Evolutionary conservation across 345 rosid genomes (phyloP).

Genomic region (Eucalyptus sp.): DNA sequence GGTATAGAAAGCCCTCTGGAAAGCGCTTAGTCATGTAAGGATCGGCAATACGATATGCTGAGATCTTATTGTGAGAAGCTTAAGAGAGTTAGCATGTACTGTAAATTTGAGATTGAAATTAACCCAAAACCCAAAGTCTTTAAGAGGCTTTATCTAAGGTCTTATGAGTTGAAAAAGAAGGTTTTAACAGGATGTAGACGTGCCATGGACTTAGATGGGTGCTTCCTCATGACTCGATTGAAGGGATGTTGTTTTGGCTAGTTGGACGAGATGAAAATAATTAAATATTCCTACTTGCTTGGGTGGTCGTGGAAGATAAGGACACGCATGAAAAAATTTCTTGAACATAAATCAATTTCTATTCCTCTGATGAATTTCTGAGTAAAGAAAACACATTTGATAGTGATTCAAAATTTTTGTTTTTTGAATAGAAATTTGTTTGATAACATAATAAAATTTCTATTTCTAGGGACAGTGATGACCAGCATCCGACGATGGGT

Average conservation of each 20-base stretch:
- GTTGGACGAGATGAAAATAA: background rate
- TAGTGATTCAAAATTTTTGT: fast-evolving
- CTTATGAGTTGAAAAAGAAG: background rate
- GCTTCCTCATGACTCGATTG: background rate
- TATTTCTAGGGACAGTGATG: fast-evolving
- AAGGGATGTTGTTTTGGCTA: background rate
- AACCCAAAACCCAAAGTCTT: background rate
- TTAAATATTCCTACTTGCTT: background rate
- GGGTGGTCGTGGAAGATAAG: background rate
- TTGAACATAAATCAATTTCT: fast-evolving
- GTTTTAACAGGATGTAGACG: background rate
- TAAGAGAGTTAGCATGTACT: background rate
- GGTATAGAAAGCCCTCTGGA: background rate
- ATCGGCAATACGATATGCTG: background rate
- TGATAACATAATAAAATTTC: too few relatives aligned
- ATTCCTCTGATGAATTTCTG: fast-evolving
- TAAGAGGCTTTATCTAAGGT: background rate
- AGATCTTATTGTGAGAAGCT: background rate
- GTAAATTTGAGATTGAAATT: background rate
- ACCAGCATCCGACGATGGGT: fast-evolving
- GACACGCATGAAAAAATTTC: too few relatives aligned
- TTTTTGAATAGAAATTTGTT: too few relatives aligned
- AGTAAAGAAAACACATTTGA: fast-evolving
- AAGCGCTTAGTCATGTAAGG: background rate
- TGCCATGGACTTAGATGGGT: background rate